Evolutionary conservation across 768 basidiomycete species (phyloP).

Genomic region (Termitomyces sp.): DNA sequence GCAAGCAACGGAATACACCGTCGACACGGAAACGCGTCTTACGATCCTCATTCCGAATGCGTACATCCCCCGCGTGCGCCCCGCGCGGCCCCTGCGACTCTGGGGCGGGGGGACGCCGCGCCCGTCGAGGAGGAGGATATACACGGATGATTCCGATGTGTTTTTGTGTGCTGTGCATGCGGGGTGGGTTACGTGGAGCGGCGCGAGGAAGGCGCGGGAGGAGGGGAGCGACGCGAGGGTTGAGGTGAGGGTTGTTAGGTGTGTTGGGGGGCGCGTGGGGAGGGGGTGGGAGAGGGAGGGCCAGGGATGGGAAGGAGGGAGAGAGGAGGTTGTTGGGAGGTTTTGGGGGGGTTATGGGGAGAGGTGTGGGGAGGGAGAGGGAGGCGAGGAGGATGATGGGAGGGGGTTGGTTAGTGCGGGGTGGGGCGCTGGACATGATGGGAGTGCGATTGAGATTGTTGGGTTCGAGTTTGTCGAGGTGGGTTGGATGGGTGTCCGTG

Average conservation of each 20-base stretch:
- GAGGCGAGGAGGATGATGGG: slow-evolving; percentile 43
- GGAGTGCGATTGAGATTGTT: slow-evolving; percentile 71
- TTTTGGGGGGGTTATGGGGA: slow-evolving; percentile 45
- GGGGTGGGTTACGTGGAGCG: slow-evolving; percentile 51
- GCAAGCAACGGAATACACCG: slow-evolving; percentile 19
- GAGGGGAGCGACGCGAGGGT: slow-evolving; percentile 37
- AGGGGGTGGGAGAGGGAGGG: slow-evolving; percentile 15
- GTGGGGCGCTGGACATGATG: slow-evolving; percentile 81
- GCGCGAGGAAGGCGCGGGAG: slow-evolving; percentile 32
- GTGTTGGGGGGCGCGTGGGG: slow-evolving; percentile 24
- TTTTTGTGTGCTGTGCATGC: slow-evolving; percentile 68
- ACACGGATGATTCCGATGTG: slow-evolving; percentile 77
- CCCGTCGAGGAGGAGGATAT: slow-evolving; percentile 37
- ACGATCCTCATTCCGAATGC: slow-evolving; percentile 59
- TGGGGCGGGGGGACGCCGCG: slow-evolving; percentile 65
- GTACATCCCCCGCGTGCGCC: slow-evolving; percentile 54
- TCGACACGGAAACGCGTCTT: slow-evolving; percentile 43
- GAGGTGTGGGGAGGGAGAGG: slow-evolving; percentile 31
- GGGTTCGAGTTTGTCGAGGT: slow-evolving; percentile 64
- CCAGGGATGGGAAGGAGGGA: slow-evolving; percentile 30
- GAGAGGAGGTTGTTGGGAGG: slow-evolving; percentile 43
- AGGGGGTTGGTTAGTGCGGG: slow-evolving; percentile 60
- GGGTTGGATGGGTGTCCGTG: slow-evolving; percentile 16
- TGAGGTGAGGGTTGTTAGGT: slow-evolving; percentile 37
- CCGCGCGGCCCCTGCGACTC: slow-evolving; percentile 45